A percentile compares a stretch with the other conserved stretches of the same genome.
Evolutionary conservation across 805 yeast species (phyloP).

Genomic region (Metschnikowia reukaufii): DNA sequence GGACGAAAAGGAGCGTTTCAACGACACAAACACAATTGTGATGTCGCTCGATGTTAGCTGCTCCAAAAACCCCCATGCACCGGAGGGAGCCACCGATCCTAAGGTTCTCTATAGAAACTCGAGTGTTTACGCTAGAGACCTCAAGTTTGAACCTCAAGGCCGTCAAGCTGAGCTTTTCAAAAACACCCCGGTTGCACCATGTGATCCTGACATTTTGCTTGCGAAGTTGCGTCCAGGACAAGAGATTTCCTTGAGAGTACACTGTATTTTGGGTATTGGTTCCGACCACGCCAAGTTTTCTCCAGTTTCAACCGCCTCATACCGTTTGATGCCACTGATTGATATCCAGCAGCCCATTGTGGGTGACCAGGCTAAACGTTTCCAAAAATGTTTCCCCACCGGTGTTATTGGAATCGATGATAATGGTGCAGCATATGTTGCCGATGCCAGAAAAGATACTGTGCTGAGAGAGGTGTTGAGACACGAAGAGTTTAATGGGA

Average conservation of each 20-base stretch:
- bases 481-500: slow-evolving; percentile 85
- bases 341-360: slow-evolving; percentile 70
- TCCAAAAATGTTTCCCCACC: slow-evolving; percentile 87
- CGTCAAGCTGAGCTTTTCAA: slow-evolving; percentile 73
- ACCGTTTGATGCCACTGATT: slow-evolving; percentile 86
- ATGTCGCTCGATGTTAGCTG: slow-evolving; percentile 79
- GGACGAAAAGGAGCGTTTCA: slow-evolving; percentile 65
- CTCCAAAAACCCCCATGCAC: slow-evolving; percentile 81
- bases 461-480: slow-evolving; percentile 95
- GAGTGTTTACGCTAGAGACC: slow-evolving; percentile 83
- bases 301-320: slow-evolving; percentile 96
- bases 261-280: slow-evolving; percentile 89
- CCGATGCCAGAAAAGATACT: slow-evolving; percentile 91
- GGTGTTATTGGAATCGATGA: slow-evolving; percentile 83
- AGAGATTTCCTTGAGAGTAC: slow-evolving; percentile 86
- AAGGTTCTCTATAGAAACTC: slow-evolving; percentile 80
- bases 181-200: slow-evolving; percentile 64
- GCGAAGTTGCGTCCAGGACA: slow-evolving; percentile 97
- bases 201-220: slow-evolving; percentile 84
- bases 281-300: slow-evolving; percentile 96
- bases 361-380: slow-evolving; percentile 74
- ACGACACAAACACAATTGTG: slow-evolving; percentile 88
- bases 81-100: slow-evolving; percentile 76
- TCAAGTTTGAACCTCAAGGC: slow-evolving; percentile 91
- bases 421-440: slow-evolving; percentile 70